These are phyloP conservation scores for Platanthera zijinensis DNA, from an alignment of 106 monocot species.

Conservation along the genomic window DNA sequence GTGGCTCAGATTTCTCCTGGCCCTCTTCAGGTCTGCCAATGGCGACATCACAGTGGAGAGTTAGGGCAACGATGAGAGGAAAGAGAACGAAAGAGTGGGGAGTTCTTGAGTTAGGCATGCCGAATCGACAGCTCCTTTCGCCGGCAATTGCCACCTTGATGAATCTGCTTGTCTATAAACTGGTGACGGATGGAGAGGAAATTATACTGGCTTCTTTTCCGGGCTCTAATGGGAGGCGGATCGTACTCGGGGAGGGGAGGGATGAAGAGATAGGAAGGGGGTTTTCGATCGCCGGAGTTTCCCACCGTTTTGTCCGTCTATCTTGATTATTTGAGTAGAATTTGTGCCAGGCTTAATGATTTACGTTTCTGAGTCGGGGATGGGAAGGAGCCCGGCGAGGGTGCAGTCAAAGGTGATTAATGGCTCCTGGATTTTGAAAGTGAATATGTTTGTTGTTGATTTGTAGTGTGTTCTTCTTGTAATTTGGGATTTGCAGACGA, in stretches of 20 bases:
- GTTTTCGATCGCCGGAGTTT: slow-evolving; percentile 6
- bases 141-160: slow-evolving; percentile 4
- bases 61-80: slow-evolving; percentile 4
- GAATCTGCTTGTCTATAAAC: slow-evolving; percentile 9
- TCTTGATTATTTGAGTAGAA: not conserved
- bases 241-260: not conserved
- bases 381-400: slow-evolving; percentile 49
- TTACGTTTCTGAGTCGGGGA: slow-evolving; percentile 7
- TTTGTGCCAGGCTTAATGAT: not conserved
- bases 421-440: not conserved
- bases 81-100: not conserved
- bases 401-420: slow-evolving; percentile 47
- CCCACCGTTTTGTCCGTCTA: not conserved
- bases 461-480: not conserved
- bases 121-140: slow-evolving; percentile 11
- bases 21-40: slow-evolving; percentile 3
- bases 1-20: slow-evolving; percentile 62
- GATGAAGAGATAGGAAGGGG: not conserved
- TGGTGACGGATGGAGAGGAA: not conserved
- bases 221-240: not conserved
- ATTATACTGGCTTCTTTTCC: not conserved
- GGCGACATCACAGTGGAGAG: not conserved
- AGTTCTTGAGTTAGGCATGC: slow-evolving; percentile 11
- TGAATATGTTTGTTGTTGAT: not conserved
- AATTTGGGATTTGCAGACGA: slow-evolving; percentile 12